A percentile compares a stretch with the other conserved stretches of the same genome.
Evolutionary conservation across 2,329 filamentous ascomycete genomes (phyloP).

Genomic region (Hypoxylon rubiginosum): DNA sequence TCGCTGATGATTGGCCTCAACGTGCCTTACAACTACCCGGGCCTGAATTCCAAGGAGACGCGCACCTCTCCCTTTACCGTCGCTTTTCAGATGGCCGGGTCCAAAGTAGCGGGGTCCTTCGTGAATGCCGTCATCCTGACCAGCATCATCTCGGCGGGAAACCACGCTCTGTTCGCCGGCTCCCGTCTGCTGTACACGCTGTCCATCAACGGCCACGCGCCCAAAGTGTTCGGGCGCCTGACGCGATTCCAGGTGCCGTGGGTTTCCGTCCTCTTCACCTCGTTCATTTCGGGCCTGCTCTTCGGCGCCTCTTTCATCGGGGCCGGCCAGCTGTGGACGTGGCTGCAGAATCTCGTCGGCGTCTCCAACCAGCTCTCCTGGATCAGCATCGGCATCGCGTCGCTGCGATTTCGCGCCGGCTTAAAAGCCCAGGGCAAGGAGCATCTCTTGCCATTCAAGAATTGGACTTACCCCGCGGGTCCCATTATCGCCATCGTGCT

Average conservation of each 20-base stretch:
- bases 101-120: slow-evolving; percentile 66
- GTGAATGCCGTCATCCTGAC: slow-evolving; percentile 74
- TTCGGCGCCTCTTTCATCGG: slow-evolving; percentile 76
- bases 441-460: slow-evolving; percentile 73
- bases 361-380: slow-evolving; percentile 77
- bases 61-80: slow-evolving; percentile 70
- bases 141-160: slow-evolving; percentile 69
- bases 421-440: slow-evolving; percentile 70
- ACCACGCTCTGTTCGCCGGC: slow-evolving; percentile 70
- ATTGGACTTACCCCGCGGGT: slow-evolving; percentile 75
- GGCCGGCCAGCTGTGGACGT: slow-evolving; percentile 74
- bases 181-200: slow-evolving; percentile 70
- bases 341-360: slow-evolving; percentile 76
- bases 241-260: slow-evolving; percentile 66
- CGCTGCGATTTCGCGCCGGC: slow-evolving; percentile 73
- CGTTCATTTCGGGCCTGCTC: slow-evolving; percentile 68
- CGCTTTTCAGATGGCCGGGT: slow-evolving; percentile 71
- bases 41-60: slow-evolving; percentile 58
- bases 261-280: slow-evolving; percentile 67
- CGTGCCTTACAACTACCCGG: slow-evolving; percentile 67
- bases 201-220: slow-evolving; percentile 68
- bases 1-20: slow-evolving; percentile 70
- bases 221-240: slow-evolving; percentile 64
- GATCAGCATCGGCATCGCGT: slow-evolving; percentile 74
- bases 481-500: slow-evolving; percentile 69